Base-by-base conservation (phyloP, 2,329 filamentous ascomycete genomes). In the Sporothrix humicola region DNA sequence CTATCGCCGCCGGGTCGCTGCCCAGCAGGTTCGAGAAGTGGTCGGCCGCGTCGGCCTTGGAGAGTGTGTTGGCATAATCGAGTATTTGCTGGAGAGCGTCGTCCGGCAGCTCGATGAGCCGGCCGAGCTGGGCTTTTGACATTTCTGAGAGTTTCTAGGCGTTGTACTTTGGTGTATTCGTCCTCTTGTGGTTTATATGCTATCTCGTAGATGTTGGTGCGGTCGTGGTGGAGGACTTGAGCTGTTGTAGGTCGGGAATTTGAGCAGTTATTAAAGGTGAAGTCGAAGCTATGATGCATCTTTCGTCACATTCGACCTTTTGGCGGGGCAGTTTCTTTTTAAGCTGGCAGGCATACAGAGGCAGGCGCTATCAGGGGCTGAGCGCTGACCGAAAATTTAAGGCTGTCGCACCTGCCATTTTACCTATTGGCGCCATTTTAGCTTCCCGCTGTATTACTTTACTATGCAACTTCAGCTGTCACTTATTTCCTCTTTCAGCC, bases 21-120 rank as follows among this genome's bases (percentile, higher is more conserved):
- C 95, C 96, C 0, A 99, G 88, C 71, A 99, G 85, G 79, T 96
- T 94, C 81, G 91, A 92, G 75, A 99, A 91, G 81, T 98, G 94
- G 58, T 94, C 91, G 69, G 90, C 94, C 15, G 93, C 93, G 76
- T 92, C 92, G 70, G 90, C 83, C 79, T 92, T 94, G 23, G 94
- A 90, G 9, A 98, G 87, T 0, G 90, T 92, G 50, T 89, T 85
- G 2, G 93, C 90, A 81, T 98, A 98, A 66, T 93, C 90, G 77
- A 98, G 86, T 59, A 98, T 88, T 80, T 98, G 93, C 79, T 90
- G 89, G 46, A 98, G 85, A 56, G 95, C 94, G 13, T 93, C 90
- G 50, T 97, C 90, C 50, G 97, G 94, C 12, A 98, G 86, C 8
- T 94, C 94, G 0, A 99, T 87, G 17, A 99, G 87, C 79, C 90